Percentiles rank a stretch among this genome's conserved stretches.
These are phyloP conservation scores for Venturia pyrina DNA, from an alignment of 2,329 filamentous ascomycete genomes.

Conservation along the genomic window DNA sequence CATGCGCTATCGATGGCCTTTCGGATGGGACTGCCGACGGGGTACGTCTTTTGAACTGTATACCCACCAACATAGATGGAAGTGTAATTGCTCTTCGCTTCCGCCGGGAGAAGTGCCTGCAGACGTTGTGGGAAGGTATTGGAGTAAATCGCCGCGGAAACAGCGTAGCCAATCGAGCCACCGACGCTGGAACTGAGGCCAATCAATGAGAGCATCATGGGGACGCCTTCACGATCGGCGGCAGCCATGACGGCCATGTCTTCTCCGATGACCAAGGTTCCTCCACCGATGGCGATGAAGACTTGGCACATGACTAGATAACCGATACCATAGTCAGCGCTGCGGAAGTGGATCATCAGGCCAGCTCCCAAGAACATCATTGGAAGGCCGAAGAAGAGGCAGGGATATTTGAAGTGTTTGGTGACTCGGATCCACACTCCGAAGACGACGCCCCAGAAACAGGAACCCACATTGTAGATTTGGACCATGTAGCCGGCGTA, in stretches of 20 bases:
- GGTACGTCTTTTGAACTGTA: conserved; percentile 11
- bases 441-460: conserved; percentile 20
- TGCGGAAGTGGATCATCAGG: conserved; percentile 24
- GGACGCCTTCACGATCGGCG: conserved; percentile 24
- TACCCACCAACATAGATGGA: conserved; percentile 10
- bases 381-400: conserved; percentile 21
- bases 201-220: conserved; percentile 23
- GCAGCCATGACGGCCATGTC: conserved; percentile 21
- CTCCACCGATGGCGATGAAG: conserved; percentile 15
- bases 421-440: conserved; percentile 16
- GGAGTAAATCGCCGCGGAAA: conserved; percentile 25
- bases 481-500: conserved; percentile 16
- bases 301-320: conserved; percentile 26
- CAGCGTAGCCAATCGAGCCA: conserved; percentile 22
- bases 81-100: conserved; percentile 6
- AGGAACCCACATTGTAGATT: conserved; percentile 27
- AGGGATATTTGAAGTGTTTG: conserved; percentile 21
- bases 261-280: conserved; percentile 10
- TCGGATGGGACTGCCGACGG: conserved; percentile 5
- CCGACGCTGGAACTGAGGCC: conserved; percentile 21
- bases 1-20: conserved; percentile 11
- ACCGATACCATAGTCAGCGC: conserved; percentile 20
- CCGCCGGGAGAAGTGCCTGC: conserved; percentile 3
- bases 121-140: conserved; percentile 17
- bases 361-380: conserved; percentile 23